A percentile compares a stretch with the other conserved stretches of the same genome.
Conservation (phyloP, 495 filamentous ascomycete species). For the Tuber borchii region DNA sequence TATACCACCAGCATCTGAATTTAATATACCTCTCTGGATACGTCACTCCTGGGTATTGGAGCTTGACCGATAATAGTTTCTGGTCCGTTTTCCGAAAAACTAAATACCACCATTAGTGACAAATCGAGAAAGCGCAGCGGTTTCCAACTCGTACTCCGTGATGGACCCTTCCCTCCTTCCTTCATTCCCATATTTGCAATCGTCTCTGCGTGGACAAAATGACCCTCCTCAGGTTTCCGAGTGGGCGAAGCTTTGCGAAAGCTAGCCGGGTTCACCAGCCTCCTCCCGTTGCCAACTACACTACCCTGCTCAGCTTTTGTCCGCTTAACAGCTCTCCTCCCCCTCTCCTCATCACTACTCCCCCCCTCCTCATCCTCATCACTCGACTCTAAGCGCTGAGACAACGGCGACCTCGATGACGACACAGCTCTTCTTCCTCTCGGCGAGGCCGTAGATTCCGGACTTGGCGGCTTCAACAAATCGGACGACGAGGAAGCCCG, state of each 20-base stretch:
- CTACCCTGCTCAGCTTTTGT: constrained; percentile 18
- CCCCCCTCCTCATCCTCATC: constrained; percentile 19
- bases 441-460: constrained; percentile 19
- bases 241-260: constrained; percentile 30
- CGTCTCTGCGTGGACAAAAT: constrained; percentile 38
- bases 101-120: constrained; percentile 21
- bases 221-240: constrained; percentile 17
- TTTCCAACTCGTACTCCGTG: constrained; percentile 28
- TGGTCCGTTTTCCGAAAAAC: constrained; percentile 42
- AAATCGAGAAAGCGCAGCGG: background rate
- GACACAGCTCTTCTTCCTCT: constrained; percentile 20
- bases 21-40: constrained; percentile 58
- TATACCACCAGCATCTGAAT: background rate
- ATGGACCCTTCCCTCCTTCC: constrained; percentile 26
- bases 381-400: constrained; percentile 32
- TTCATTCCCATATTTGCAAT: constrained; percentile 35
- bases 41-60: constrained; percentile 68
- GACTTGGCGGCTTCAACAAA: constrained; percentile 27
- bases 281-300: constrained; percentile 12
- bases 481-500: constrained; percentile 11
- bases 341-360: constrained; percentile 26
- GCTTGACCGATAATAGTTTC: constrained; percentile 48
- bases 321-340: constrained; percentile 29
- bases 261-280: constrained; percentile 37
- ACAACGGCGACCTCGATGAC: constrained; percentile 29